Percentiles rank a stretch among this genome's conserved stretches.
These are phyloP conservation scores for Aspergillus ibericus DNA, from an alignment of 2,329 filamentous ascomycete genomes.

Conservation along the genomic window DNA sequence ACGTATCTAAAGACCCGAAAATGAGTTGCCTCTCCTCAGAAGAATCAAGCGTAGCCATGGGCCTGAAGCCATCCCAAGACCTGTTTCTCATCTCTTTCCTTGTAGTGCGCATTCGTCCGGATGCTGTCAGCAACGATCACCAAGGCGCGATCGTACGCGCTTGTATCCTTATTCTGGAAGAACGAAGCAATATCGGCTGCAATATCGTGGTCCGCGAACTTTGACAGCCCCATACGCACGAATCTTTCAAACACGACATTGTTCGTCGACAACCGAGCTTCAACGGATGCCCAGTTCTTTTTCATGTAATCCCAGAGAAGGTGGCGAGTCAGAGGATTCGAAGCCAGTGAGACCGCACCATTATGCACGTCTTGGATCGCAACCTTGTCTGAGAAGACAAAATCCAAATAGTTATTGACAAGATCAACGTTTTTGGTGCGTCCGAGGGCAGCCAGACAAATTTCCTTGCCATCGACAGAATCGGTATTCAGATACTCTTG, in stretches of 20 bases:
- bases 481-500: conserved; percentile 80
- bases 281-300: conserved; percentile 74
- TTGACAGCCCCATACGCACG: conserved; percentile 72
- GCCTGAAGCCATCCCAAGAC: conserved; percentile 76
- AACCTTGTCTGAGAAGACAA: conserved; percentile 82
- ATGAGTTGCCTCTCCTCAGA: neutral
- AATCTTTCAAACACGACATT: conserved; percentile 89
- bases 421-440: conserved; percentile 68
- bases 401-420: conserved; percentile 65
- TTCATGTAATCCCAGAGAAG: conserved; percentile 85
- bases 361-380: conserved; percentile 85
- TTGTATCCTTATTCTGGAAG: conserved; percentile 83
- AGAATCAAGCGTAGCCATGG: conserved; percentile 56
- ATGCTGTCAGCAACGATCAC: conserved; percentile 85
- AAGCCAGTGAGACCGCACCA: conserved; percentile 69
- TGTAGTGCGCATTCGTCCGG: conserved; percentile 78
- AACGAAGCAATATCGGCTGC: conserved; percentile 78
- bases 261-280: conserved; percentile 72
- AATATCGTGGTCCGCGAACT: conserved; percentile 70
- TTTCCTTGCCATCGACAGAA: conserved; percentile 87
- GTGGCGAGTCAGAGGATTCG: conserved; percentile 70
- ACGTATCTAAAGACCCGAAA: neutral
- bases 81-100: conserved; percentile 68
- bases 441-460: conserved; percentile 74
- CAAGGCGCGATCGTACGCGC: conserved; percentile 81